Conservation (phyloP, 1,284 basidiomycete genomes). For the Mycena citricolor region DNA sequence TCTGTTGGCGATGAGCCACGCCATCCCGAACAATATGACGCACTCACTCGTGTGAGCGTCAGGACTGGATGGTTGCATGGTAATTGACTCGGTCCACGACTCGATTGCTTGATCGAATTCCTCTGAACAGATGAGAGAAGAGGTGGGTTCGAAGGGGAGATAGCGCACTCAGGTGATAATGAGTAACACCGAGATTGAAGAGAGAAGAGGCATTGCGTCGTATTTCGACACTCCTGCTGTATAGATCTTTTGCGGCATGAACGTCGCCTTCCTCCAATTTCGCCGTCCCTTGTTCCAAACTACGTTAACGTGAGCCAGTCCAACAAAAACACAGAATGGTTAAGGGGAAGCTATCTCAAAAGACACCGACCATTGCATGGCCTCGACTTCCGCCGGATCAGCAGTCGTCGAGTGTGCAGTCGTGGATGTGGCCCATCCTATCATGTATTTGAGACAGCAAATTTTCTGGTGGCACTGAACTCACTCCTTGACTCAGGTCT, state of each 20-base stretch:
- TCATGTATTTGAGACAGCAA: too few relatives aligned
- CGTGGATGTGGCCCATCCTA: conserved; percentile 84
- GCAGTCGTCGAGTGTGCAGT: conserved; percentile 76
- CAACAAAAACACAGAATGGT: too few relatives aligned
- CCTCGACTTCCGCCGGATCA: conserved; percentile 84
- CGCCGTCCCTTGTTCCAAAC: conserved; percentile 83
- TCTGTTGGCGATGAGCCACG: conserved; percentile 46
- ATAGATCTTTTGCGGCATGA: conserved; percentile 74
- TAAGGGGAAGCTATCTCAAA: too few relatives aligned
- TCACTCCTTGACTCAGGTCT: too few relatives aligned
- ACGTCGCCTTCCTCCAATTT: conserved; percentile 91
- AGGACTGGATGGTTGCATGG: conserved; percentile 80
- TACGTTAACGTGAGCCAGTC: too few relatives aligned
- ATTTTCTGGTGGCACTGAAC: too few relatives aligned
- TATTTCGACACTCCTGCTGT: conserved; percentile 80
- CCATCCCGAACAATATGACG: conserved; percentile 18
- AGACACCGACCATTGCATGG: conserved; percentile 77
- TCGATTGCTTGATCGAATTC: conserved; percentile 83
- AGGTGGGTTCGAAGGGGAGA: conserved; percentile 23
- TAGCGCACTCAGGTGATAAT: conserved; percentile 80
- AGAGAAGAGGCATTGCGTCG: conserved; percentile 80
- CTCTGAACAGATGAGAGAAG: conserved; percentile 47
- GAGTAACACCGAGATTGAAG: conserved; percentile 87
- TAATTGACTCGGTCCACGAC: conserved; percentile 85
- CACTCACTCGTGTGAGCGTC: conserved; percentile 90